Conservation (phyloP, 345 rosid genomes). For the Sonneratia caseolaris region DNA sequence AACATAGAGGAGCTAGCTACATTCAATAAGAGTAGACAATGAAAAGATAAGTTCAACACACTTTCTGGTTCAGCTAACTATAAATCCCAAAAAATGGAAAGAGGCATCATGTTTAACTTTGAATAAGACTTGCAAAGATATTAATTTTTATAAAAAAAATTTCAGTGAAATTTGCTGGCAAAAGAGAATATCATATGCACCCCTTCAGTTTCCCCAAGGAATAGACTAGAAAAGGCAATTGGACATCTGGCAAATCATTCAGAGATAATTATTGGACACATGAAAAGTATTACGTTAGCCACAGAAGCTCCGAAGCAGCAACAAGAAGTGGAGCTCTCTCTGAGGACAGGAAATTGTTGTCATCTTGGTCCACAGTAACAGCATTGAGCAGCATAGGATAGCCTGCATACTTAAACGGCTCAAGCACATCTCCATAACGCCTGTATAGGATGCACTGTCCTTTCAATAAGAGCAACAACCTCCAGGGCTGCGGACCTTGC, state of each 20-base stretch:
- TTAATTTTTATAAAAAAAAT: neutral
- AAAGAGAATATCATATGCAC: neutral
- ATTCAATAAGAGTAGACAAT: neutral
- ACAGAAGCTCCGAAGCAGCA: conserved; percentile 96
- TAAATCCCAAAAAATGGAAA: neutral
- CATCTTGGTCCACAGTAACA: conserved; percentile 81
- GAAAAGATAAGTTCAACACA: neutral
- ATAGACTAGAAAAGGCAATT: neutral
- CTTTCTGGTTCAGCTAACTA: neutral
- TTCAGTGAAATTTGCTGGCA: conserved; percentile 8
- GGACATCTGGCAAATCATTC: neutral
- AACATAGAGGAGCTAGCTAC: neutral
- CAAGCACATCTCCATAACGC: conserved; percentile 70
- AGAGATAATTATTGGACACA: conserved; percentile 3
- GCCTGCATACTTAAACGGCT: conserved; percentile 99
- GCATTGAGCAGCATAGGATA: conserved; percentile 96
- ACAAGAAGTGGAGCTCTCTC: conserved; percentile 93
- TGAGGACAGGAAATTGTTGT: conserved; percentile 79
- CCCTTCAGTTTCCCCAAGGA: neutral
- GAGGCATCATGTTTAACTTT: neutral
- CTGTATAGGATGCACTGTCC: conserved; percentile 95
- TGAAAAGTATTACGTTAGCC: conserved; percentile 56
- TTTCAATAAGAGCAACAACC: conserved; percentile 84
- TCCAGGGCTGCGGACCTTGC: conserved; percentile 99
- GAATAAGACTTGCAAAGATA: neutral